These are phyloP conservation scores for Beauveria rudraprayagi DNA, from an alignment of 2,329 filamentous ascomycete species.

Conservation along the genomic window DNA sequence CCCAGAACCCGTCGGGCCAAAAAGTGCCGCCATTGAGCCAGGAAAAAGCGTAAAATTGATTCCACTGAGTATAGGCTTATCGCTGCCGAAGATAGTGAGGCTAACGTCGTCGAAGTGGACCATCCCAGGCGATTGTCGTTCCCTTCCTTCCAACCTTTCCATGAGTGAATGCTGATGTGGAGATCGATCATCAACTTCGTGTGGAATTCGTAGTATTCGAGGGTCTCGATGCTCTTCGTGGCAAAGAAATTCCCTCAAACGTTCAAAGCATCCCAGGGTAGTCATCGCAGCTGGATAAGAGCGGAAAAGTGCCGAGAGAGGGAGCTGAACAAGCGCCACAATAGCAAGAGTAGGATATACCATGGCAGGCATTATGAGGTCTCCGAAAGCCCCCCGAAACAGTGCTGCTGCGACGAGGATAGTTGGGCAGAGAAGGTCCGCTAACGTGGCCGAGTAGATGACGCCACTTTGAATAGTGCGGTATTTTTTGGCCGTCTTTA, in stretches of 20 bases:
- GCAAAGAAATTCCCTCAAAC: not conserved
- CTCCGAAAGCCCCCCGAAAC: not conserved
- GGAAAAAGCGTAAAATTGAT: not conserved
- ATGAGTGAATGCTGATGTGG: not conserved
- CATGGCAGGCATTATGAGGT: not conserved
- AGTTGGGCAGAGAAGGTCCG: not conserved
- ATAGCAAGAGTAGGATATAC: not conserved
- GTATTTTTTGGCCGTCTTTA: not conserved
- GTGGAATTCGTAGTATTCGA: not conserved
- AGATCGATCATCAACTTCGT: not conserved
- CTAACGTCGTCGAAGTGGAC: not conserved
- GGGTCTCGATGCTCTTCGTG: not conserved
- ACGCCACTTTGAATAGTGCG: not conserved
- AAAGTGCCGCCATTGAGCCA: not conserved
- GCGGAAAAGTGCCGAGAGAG: not conserved
- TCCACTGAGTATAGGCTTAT: not conserved
- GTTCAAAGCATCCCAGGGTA: slow-evolving; percentile 1
- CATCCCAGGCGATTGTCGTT: not conserved
- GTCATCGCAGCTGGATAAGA: not conserved
- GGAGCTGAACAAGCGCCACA: not conserved
- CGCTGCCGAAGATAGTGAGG: not conserved
- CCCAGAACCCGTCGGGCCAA: not conserved
- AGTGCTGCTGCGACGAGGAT: not conserved
- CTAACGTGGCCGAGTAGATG: not conserved
- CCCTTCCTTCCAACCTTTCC: too few relatives aligned